Evolutionary conservation across 495 filamentous ascomycete genomes (phyloP).

Genomic region (Clavariopsis aquatica): DNA sequence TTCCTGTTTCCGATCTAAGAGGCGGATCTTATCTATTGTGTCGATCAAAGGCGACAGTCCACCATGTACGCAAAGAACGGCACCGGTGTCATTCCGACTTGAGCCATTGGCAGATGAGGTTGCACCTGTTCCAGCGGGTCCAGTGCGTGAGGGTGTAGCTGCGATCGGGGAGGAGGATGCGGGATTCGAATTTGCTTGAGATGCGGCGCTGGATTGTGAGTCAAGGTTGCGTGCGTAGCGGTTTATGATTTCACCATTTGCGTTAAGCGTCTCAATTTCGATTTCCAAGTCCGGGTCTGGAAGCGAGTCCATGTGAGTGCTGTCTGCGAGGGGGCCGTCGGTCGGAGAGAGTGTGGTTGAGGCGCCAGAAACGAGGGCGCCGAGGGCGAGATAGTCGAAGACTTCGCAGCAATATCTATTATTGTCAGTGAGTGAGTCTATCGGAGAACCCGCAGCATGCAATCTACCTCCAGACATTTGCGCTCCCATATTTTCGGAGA

Average conservation of each 20-base stretch:
- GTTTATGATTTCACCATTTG: slow-evolving; percentile 72
- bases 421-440: too few relatives aligned
- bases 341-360: slow-evolving; percentile 67
- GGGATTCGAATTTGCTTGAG: slow-evolving; percentile 44
- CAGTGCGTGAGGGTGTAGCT: slow-evolving; percentile 50
- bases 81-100: slow-evolving; percentile 65
- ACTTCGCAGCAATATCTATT: slow-evolving; percentile 85
- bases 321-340: slow-evolving; percentile 47
- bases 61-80: slow-evolving; percentile 93
- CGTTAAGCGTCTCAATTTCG: slow-evolving; percentile 90
- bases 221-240: slow-evolving; percentile 60
- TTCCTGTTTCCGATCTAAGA: slow-evolving; percentile 96
- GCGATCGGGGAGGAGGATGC: slow-evolving; percentile 52
- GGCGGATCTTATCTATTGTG: slow-evolving; percentile 90
- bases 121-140: slow-evolving; percentile 78
- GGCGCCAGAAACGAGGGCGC: slow-evolving; percentile 89
- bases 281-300: slow-evolving; percentile 64
- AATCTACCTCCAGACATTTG: slow-evolving; percentile 96
- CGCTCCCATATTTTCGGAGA: slow-evolving; percentile 90
- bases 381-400: slow-evolving; percentile 95
- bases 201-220: slow-evolving; percentile 26
- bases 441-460: too few relatives aligned
- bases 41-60: slow-evolving; percentile 90
- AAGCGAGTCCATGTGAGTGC: slow-evolving; percentile 39
- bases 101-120: slow-evolving; percentile 64